These are phyloP conservation scores for Nakazawaea siamensis DNA, from an alignment of 805 yeast genomes.

Conservation along the genomic window DNA sequence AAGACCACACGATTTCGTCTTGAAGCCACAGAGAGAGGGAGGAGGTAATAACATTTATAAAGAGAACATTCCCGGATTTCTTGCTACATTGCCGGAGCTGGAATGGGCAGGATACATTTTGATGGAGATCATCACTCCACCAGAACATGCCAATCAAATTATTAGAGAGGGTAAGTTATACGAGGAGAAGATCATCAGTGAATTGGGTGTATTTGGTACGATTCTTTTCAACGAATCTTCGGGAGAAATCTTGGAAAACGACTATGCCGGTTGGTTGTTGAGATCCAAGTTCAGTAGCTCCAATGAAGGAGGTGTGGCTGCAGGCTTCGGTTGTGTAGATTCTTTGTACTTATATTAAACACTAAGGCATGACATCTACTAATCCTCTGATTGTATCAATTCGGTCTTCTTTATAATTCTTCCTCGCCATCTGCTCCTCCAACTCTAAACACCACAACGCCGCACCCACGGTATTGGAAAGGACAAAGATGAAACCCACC, in stretches of 20 bases:
- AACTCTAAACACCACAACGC: conserved; percentile 53
- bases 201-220: conserved; percentile 86
- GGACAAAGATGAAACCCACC: conserved; percentile 42
- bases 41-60: conserved; percentile 96
- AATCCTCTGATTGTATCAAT: conserved; percentile 9
- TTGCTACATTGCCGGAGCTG: conserved; percentile 46
- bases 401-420: conserved; percentile 3
- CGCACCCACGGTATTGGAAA: conserved; percentile 54
- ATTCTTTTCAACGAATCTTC: conserved; percentile 60
- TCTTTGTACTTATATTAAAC: conserved; percentile 50
- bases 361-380: conserved; percentile 1
- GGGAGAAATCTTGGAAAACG: conserved; percentile 52
- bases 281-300: conserved; percentile 83
- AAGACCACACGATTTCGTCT: conserved; percentile 63
- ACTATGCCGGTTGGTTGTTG: conserved; percentile 74
- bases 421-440: conserved; percentile 14
- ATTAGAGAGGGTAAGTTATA: conserved; percentile 55
- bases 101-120: conserved; percentile 89
- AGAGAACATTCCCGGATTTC: conserved; percentile 71
- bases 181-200: conserved; percentile 77
- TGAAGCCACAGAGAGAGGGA: conserved; percentile 98
- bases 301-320: conserved; percentile 98
- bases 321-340: conserved; percentile 97
- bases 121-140: conserved; percentile 89
- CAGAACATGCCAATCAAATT: conserved; percentile 58